Percentiles rank a stretch among this genome's conserved stretches.
These are phyloP conservation scores for Sporopachydermia lactativora DNA, from an alignment of 805 yeast species.

Conservation along the genomic window DNA sequence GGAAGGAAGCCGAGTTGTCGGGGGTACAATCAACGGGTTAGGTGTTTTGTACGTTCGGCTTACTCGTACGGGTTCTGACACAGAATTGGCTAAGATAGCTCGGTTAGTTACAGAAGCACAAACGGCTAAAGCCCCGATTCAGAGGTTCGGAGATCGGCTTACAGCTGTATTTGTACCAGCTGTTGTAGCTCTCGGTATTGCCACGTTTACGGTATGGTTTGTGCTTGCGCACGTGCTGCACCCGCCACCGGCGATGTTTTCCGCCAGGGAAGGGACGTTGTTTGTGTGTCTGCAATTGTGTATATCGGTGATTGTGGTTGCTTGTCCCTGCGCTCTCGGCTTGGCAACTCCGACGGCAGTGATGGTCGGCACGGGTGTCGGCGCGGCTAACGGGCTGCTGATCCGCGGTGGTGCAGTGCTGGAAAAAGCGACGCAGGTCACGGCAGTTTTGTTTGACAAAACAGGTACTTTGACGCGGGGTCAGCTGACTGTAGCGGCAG, in stretches of 20 bases:
- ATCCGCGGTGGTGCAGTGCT: constrained; percentile 88
- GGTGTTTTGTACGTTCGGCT: constrained; percentile 60
- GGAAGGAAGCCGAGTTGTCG: constrained; percentile 53
- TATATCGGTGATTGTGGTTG: constrained; percentile 89
- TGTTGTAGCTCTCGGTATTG: constrained; percentile 43
- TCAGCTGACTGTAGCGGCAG: constrained; percentile 36
- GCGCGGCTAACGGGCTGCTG: constrained; percentile 78
- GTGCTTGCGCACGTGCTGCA: constrained; percentile 21
- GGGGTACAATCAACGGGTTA: constrained; percentile 83
- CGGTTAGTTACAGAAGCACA: constrained; percentile 82
- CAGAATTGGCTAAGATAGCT: constrained; percentile 81
- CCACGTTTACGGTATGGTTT: constrained; percentile 59
- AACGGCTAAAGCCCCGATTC: constrained; percentile 78
- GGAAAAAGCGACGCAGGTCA: constrained; percentile 53
- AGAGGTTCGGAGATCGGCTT: constrained; percentile 70
- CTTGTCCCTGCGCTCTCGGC: constrained; percentile 98
- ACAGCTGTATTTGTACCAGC: constrained; percentile 80
- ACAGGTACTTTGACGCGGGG: constrained; percentile 94
- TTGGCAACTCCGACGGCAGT: constrained; percentile 97
- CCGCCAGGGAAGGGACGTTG: constrained; percentile 37
- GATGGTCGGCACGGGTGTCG: constrained; percentile 98
- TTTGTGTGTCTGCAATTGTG: constrained; percentile 65
- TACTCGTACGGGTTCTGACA: constrained; percentile 60
- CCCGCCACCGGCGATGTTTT: constrained; percentile 36
- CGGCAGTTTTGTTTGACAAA: constrained; percentile 74